Evolutionary conservation across 306 rosid genomes (phyloP).

Genomic region (Calophaca sinica): DNA sequence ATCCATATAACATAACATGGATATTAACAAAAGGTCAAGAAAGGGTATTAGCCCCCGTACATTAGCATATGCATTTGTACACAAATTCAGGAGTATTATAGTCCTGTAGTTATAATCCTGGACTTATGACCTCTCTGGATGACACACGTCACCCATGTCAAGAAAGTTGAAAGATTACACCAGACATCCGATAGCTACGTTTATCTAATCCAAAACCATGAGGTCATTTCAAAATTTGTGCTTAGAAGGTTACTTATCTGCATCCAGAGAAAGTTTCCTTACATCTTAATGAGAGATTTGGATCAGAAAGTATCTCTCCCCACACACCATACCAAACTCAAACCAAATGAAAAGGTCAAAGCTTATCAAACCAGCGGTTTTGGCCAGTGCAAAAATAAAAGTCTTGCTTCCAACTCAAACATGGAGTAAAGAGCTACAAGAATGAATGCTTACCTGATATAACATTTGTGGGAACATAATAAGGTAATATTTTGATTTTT

Average conservation of each 20-base stretch:
- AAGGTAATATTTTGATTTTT: slow-evolving; percentile 68
- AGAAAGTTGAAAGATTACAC: slow-evolving; percentile 31
- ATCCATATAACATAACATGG: background rate
- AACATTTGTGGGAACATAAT: slow-evolving; percentile 74
- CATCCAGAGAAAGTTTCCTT: slow-evolving; percentile 26
- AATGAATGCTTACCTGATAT: slow-evolving; percentile 66
- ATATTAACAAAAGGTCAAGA: slow-evolving; percentile 1
- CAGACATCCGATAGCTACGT: slow-evolving; percentile 18
- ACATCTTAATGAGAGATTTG: slow-evolving; percentile 10
- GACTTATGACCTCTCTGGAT: slow-evolving; percentile 4
- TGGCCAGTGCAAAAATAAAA: slow-evolving; percentile 19
- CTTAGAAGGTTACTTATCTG: background rate
- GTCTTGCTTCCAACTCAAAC: slow-evolving; percentile 35
- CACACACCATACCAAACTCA: slow-evolving; percentile 18
- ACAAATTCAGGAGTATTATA: slow-evolving; percentile 10
- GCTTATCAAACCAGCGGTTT: slow-evolving; percentile 35
- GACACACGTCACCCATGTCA: slow-evolving; percentile 11
- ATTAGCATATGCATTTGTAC: background rate
- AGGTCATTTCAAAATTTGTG: slow-evolving; percentile 32
- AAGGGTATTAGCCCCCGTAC: slow-evolving; percentile 17
- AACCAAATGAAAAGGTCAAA: slow-evolving; percentile 28
- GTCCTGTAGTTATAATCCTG: background rate
- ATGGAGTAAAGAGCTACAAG: slow-evolving; percentile 41
- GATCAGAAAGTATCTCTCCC: slow-evolving; percentile 33
- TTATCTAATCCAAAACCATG: slow-evolving; percentile 32